These are phyloP conservation scores for Pseudogymnoascus sp. DNA, from an alignment of 2,329 filamentous ascomycete species.

Conservation along the genomic window DNA sequence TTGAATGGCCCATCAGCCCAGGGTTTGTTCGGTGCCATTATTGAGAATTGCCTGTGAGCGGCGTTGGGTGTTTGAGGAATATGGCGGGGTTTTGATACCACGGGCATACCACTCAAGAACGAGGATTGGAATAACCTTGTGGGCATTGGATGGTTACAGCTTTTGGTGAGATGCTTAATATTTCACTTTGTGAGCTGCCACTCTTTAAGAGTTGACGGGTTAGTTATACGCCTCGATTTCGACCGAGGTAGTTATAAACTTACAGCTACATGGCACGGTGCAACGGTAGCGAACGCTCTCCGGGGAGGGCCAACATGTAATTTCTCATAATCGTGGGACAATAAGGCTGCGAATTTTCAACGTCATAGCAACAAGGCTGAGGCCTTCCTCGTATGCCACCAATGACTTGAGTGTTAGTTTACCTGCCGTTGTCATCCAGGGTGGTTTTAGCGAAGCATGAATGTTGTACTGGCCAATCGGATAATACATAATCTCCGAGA, in stretches of 20 bases:
- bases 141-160: background rate
- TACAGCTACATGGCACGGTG: background rate
- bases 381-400: background rate
- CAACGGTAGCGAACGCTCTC: background rate
- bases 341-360: background rate
- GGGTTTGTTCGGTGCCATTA: background rate
- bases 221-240: background rate
- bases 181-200: background rate
- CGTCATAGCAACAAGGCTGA: background rate
- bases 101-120: background rate
- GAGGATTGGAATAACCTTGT: background rate
- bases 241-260: background rate
- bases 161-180: background rate
- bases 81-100: background rate
- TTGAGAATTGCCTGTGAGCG: background rate
- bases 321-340: background rate
- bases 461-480: conserved; percentile 7
- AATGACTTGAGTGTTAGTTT: background rate
- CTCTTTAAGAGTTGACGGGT: background rate
- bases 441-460: background rate
- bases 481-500: background rate
- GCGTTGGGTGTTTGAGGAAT: too few relatives aligned
- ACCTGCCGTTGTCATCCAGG: background rate
- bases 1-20: conserved; percentile 14
- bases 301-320: background rate